Base-by-base conservation (phyloP, 805 yeast genomes). In the Metschnikowia amazonensis region DNA sequence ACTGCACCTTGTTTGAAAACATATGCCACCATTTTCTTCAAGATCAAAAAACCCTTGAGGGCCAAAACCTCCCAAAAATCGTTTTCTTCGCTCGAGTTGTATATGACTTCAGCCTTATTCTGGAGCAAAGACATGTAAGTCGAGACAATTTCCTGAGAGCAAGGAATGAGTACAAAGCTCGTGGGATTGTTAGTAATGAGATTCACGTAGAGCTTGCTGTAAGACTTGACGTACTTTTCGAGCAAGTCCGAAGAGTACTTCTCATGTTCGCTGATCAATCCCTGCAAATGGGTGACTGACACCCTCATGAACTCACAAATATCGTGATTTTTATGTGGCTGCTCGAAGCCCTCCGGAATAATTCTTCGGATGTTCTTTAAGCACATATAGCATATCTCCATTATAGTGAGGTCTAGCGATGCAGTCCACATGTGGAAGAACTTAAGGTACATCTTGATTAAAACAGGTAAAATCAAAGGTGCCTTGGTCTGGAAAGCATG, bases 361-460 rank as follows among this genome's bases (percentile, higher is more conserved):
- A 86, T 73, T 49, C 96, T 72, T 53, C 96, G 72, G 25, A 86
- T 64, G 24, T 80, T 81, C 63, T 94, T 92, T 49, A 90, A 72
- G 28, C 89, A 76, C 39, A 87, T 60, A 61, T 90, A 89, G 14
- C 94, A 86, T 17, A 88, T 76, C 60, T 86, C 87, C 79, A 87
- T 76, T 17, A 75, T 63, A 2, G 79, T 73, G 25, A 81, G 62
- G 56, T 79, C 80, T 36, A 72, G 54, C 25, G 70, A 60, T 2
- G 66, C 55, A 0, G 79, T 72, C 94, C 95, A 88, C 43, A 72
- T 70, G 39, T 79, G 77, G 57, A 85, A 86, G 46, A 78, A 78
- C 16, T 68, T 60, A 17, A 73, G 55, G 61, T 89, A 89, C 42
- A 82, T 66, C 46, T 79, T 76, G 20, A 82, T 75, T 31, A 89